Base-by-base conservation (phyloP, 2,329 filamentous ascomycete genomes). In the Verticillium isaacii region DNA sequence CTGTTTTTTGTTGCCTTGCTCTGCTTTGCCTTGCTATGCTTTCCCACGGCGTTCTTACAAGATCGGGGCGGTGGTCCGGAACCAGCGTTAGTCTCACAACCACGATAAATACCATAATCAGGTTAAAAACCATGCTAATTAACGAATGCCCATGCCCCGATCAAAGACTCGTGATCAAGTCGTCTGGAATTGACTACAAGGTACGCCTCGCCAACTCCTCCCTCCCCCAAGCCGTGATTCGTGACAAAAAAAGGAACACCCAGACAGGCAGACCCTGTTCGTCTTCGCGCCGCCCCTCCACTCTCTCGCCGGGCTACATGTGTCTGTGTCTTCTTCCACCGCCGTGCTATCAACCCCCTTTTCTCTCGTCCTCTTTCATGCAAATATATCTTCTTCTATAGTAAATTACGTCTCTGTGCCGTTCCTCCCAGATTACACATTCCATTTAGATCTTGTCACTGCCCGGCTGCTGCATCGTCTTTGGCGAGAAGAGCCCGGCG, bases 401-500 rank as follows among this genome's bases (percentile, higher is more conserved):
- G 45, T 25, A 50, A 8, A 50, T 23, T 12, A 50, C n/a, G 11
- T n/a, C 17, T 15, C 37, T 5, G 15, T n/a, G 6, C 4, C 34
- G 1, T 14, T 14, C 45, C 45, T n/a, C 8, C 41, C 25, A 7
- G 3, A 14, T 14, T 11, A 50, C 9, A 50, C 3, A n/a, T 50
- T 12, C 11, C 45, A n/a, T n/a, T 14, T 50, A 50, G 12, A 50
- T 50, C 45, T 50, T 50, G 11, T 50, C 45, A n/a, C 45, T 50
- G 45, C 45, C 45, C 8, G 45, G 45, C 45, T 50, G 60, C 39
- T 50, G 56, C 8, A 34, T 59, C 60, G 73, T 64, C 34, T 72
- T 74, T 1, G 72, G 68, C 25, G 73, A 68, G 58, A 72, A 73
- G 34, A 73, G 62, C 32, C 72, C 74, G 45, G 68, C 71, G 11